Conservation (phyloP, 2,329 filamentous ascomycete genomes). For the Trichoderma oligosporum region DNA sequence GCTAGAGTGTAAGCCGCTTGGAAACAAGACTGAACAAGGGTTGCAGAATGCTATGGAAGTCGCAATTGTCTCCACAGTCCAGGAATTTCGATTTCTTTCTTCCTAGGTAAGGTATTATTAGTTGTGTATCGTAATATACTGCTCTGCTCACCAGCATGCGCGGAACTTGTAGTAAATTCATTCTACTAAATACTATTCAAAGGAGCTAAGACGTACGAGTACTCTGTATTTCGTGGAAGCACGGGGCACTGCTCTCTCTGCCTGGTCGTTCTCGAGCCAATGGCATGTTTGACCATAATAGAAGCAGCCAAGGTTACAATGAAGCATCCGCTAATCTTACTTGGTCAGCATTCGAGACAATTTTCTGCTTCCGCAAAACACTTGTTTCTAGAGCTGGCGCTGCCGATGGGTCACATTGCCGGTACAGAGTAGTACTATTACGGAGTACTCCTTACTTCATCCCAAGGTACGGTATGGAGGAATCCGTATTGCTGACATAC, state of each 20-base stretch:
- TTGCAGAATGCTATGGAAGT: neutral
- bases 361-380: neutral
- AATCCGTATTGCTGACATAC: constrained; percentile 13
- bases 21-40: neutral
- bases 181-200: too few species aligned
- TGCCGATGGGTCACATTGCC: neutral
- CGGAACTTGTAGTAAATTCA: too few species aligned
- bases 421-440: neutral
- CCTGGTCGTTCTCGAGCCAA: too few species aligned
- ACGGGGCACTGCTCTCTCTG: too few species aligned
- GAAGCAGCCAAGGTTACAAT: neutral
- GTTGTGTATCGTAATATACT: too few species aligned
- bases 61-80: constrained; percentile 3
- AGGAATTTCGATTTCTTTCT: too few species aligned
- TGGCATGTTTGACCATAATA: neutral
- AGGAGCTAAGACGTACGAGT: too few species aligned
- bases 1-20: neutral
- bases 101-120: too few species aligned
- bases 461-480: neutral
- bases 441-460: neutral
- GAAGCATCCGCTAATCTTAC: neutral
- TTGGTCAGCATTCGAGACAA: neutral
- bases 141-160: too few species aligned
- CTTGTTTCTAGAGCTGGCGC: neutral
- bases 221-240: too few species aligned